Conservation (phyloP, 148 eudicot species). For the Spergularia marina region DNA sequence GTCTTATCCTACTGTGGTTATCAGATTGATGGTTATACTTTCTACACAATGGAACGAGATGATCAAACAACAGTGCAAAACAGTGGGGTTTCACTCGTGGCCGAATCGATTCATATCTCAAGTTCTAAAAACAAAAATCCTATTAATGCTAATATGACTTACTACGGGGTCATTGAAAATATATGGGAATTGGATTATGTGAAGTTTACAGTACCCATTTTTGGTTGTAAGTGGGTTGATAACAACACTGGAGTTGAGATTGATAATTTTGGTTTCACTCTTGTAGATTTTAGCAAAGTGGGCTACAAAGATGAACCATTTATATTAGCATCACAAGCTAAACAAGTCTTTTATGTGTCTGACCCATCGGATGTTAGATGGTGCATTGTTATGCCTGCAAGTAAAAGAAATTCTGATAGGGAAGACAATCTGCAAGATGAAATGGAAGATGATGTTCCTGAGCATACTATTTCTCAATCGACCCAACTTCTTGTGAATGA, state of each 20-base stretch:
- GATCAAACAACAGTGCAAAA: neutral
- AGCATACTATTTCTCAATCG: too few species aligned
- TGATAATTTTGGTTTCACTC: neutral
- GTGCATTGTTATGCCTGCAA: neutral
- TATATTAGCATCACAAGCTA: neutral
- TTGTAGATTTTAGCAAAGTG: neutral
- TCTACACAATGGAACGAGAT: neutral
- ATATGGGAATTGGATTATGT: neutral
- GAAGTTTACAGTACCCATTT: too few species aligned
- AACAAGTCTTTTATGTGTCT: neutral
- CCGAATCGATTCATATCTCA: neutral
- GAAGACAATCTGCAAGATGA: conserved; percentile 4
- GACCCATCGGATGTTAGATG: neutral
- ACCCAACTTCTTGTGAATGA: too few species aligned
- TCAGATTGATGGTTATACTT: neutral
- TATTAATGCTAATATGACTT: neutral
- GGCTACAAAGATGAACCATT: neutral
- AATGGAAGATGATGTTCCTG: neutral
- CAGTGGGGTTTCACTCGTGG: neutral
- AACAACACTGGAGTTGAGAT: neutral
- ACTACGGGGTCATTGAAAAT: neutral
- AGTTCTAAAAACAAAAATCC: neutral
- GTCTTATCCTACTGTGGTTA: neutral
- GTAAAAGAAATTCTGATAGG: neutral
- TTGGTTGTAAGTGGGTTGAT: neutral